Evolutionary conservation across 1,284 basidiomycete genomes (phyloP), one percentile per base, ranked within the genome.

Genomic region (Filobasidium uniguttulatum): DNA sequence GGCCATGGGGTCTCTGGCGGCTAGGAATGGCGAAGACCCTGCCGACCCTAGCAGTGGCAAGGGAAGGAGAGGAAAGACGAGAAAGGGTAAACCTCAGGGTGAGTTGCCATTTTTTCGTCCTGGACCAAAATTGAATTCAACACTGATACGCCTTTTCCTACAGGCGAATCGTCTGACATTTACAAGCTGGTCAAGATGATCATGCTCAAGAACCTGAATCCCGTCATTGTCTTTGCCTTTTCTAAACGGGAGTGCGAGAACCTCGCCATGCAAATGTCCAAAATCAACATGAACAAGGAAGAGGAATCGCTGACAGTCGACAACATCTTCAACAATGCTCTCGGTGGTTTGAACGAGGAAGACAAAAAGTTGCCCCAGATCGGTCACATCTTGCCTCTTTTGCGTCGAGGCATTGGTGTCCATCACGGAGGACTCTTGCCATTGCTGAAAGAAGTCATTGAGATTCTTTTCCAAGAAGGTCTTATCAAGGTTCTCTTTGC

Each of bases 381-480:
- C 60, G 75, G 85, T 48, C 88, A 94, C 57, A 80, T 98, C 38
- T 74, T 97, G 10, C 94, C 94, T 0, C 76, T 99, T 22, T 77
- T 99, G 26, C 88, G 86, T 60, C 85, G 94, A 55, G 94, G 94
- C 36, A 91, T 96, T 60, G 94, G 94, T 53, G 93, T 99, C 62
- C 94, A 99, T 73, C 94, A 99, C 63, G 93, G 94, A 49, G 94
- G 94, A 51, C 77, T 99, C 20, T 76, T 99, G 7, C 94, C 94
- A 2, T 94, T 98, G 57, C 76, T 99, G 48, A 99, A 99, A 67
- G 94, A 99, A 66, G 91, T 97, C 45, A 97, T 99, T 67, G 94
- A 99, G 70, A 96, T 99, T 56, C 76, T 99, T 29, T 99, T 99
- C 75, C 93, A 98, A 64, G 94, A 98, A 64, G 93, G 94, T n/a